Percentiles rank a stretch among this genome's conserved stretches.
These are phyloP conservation scores for Colletotrichum gigasporum DNA, from an alignment of 2,329 filamentous ascomycete genomes.

Conservation along the genomic window DNA sequence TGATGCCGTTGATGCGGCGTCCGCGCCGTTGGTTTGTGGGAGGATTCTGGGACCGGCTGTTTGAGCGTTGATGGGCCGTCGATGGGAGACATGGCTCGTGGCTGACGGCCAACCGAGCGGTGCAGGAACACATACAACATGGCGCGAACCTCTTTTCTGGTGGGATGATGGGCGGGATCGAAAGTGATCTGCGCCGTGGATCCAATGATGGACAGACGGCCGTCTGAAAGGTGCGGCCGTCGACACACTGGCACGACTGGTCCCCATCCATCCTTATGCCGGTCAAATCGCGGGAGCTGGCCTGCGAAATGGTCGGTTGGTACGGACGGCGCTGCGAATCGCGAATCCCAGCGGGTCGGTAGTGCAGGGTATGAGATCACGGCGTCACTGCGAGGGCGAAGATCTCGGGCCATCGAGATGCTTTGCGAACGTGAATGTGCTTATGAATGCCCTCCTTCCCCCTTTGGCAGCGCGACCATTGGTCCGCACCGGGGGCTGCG, in stretches of 20 bases:
- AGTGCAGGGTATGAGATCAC: conserved; percentile 21
- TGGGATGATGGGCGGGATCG: background rate
- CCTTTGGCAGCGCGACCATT: background rate
- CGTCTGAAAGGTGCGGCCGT: conserved; percentile 12
- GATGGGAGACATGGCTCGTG: background rate
- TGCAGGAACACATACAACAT: no score
- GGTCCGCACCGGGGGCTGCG: background rate
- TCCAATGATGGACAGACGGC: conserved; percentile 10
- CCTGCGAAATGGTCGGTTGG: background rate
- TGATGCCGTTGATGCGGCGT: background rate
- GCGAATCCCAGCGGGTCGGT: background rate
- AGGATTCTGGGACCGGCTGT: conserved; percentile 8
- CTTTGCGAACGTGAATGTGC: no score
- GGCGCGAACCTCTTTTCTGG: no score
- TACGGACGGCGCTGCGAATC: no score
- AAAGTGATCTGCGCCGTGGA: conserved; percentile 16
- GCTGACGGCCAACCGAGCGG: no score
- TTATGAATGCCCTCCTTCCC: conserved; percentile 1
- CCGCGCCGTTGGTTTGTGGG: background rate
- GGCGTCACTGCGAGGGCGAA: background rate
- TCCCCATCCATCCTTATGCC: background rate
- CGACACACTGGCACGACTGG: conserved; percentile 9
- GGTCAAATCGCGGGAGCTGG: conserved; percentile 5
- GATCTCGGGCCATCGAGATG: conserved; percentile 15
- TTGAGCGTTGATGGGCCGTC: conserved; percentile 6